A percentile compares a stretch with the other conserved stretches of the same genome.
phyloP scores from a whole-genome alignment of 768 basidiomycete genomes.

The Lentinula boryana region DNA sequence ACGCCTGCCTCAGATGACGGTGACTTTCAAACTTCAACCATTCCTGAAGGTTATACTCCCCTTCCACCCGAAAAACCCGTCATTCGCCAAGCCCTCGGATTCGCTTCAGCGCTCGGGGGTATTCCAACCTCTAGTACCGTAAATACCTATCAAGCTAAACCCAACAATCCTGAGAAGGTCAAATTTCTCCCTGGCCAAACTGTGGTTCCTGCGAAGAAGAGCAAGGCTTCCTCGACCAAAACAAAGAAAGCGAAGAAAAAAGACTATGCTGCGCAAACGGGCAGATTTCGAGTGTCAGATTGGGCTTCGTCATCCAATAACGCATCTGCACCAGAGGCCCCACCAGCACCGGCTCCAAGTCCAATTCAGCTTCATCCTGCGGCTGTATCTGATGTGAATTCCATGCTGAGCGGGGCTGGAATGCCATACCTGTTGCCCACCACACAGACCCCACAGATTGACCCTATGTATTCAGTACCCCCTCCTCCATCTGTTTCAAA shows the following conservation, averaged over 20 bases:
- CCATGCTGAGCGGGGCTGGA: background rate
- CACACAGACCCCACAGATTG: background rate
- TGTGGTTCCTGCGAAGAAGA: slow-evolving; percentile 18
- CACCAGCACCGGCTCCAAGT: background rate
- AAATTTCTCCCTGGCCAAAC: slow-evolving; percentile 54
- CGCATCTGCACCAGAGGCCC: background rate
- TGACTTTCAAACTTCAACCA: slow-evolving; percentile 29
- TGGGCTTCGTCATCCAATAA: slow-evolving; percentile 11
- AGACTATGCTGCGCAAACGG: slow-evolving; percentile 40
- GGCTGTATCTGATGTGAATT: background rate
- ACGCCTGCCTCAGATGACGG: slow-evolving; percentile 50
- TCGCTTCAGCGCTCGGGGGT: slow-evolving; percentile 28
- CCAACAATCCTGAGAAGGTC: slow-evolving; percentile 14
- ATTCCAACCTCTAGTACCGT: slow-evolving; percentile 20
- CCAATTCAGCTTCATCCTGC: background rate
- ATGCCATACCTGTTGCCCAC: background rate
- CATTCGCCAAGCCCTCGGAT: slow-evolving; percentile 55
- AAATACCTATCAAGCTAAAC: slow-evolving; percentile 37
- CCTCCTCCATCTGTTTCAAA: background rate
- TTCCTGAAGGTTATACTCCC: slow-evolving; percentile 40
- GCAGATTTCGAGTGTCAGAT: slow-evolving; percentile 41
- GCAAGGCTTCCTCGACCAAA: slow-evolving; percentile 6
- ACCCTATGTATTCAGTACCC: background rate
- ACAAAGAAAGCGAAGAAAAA: slow-evolving; percentile 27
- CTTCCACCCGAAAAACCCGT: slow-evolving; percentile 44